Evolutionary conservation across 805 yeast genomes (phyloP).

Genomic region (Yarrowia osloensis): DNA sequence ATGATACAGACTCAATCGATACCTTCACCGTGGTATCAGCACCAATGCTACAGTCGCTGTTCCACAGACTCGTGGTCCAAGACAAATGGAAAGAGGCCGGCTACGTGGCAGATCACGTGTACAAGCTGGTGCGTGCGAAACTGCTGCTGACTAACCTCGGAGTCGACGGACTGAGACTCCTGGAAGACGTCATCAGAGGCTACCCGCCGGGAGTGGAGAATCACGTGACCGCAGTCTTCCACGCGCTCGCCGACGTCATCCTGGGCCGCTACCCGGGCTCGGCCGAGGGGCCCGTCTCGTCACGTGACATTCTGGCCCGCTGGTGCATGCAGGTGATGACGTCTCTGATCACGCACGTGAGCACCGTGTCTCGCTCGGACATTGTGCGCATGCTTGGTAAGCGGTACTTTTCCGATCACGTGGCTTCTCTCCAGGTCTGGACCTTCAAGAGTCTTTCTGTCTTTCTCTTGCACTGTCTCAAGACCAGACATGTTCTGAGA

Average conservation of each 20-base stretch:
- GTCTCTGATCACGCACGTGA: conserved; percentile 2
- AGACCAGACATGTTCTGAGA: background rate
- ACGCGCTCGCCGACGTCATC: conserved; percentile 2
- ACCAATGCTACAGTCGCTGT: conserved; percentile 8
- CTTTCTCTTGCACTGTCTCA: conserved; percentile 7
- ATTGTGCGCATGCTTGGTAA: background rate
- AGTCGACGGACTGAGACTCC: conserved; percentile 6
- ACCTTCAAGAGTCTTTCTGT: conserved; percentile 9
- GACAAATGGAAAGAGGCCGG: conserved; percentile 18
- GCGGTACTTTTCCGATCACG: conserved; percentile 8
- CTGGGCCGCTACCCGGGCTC: conserved; percentile 5
- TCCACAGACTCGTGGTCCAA: conserved; percentile 4
- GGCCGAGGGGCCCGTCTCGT: background rate
- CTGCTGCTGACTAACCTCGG: conserved; percentile 17
- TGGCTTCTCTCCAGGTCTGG: conserved; percentile 2
- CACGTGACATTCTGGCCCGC: background rate
- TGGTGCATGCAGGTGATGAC: conserved; percentile 17
- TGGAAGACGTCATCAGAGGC: conserved; percentile 21
- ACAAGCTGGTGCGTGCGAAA: conserved; percentile 12
- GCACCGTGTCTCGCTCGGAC: background rate
- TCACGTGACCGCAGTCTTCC: background rate
- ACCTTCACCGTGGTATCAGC: background rate
- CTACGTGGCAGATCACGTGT: conserved; percentile 20
- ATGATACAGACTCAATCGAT: background rate
- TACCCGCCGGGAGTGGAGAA: conserved; percentile 16